Conservation (phyloP, 768 basidiomycete genomes). For the Suillus tomentosus region DNA sequence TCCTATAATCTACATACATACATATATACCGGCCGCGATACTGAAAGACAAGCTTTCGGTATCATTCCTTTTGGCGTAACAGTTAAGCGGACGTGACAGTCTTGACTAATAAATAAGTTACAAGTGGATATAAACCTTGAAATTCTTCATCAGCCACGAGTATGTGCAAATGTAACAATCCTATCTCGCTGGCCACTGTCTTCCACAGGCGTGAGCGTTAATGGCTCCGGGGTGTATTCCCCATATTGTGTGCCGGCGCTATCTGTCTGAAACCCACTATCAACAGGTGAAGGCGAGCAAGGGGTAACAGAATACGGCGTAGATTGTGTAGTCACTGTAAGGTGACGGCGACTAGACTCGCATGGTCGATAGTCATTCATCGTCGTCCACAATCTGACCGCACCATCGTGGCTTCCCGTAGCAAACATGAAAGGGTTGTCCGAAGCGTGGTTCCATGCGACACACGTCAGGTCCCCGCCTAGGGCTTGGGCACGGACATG, state of each 20-base stretch:
- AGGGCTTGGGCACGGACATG: constrained; percentile 58
- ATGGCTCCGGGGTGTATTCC: constrained; percentile 13
- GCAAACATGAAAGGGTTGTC: constrained; percentile 69
- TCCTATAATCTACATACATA: too few relatives aligned
- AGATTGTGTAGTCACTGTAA: background rate
- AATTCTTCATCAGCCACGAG: background rate
- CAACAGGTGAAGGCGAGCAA: constrained; percentile 2
- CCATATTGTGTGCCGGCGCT: constrained; percentile 2
- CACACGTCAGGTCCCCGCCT: constrained; percentile 64
- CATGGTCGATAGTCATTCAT: constrained; percentile 1
- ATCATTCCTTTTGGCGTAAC: too few relatives aligned
- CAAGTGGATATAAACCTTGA: background rate
- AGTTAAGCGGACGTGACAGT: too few relatives aligned
- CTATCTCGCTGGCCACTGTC: constrained; percentile 8
- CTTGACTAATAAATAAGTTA: too few relatives aligned
- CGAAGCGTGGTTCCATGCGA: constrained; percentile 70
- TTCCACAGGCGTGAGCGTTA: constrained; percentile 13
- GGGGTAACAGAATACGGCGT: constrained; percentile 8
- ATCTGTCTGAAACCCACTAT: constrained; percentile 6
- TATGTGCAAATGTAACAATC: constrained; percentile 11
- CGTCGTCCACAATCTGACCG: constrained; percentile 67
- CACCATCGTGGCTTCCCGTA: constrained; percentile 71
- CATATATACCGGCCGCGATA: too few relatives aligned
- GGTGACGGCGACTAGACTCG: background rate
- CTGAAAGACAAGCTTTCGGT: too few relatives aligned